These are phyloP conservation scores for Kluyveromyces lactis DNA, from an alignment of 805 yeast species.

Conservation along the genomic window DNA sequence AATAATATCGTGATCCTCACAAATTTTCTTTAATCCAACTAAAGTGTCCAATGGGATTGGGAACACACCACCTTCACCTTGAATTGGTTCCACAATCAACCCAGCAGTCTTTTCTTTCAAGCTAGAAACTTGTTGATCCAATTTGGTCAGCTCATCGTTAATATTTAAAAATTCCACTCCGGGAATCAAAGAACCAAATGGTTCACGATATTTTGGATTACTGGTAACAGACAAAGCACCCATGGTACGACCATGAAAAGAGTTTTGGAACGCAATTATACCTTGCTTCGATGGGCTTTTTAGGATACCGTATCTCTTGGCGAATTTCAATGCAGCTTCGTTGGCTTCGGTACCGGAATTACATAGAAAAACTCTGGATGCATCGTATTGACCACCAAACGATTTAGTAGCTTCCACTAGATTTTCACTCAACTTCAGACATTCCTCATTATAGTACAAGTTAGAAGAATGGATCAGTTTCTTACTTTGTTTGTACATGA, in stretches of 20 bases:
- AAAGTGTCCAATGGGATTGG: constrained; percentile 59
- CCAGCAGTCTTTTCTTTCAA: constrained; percentile 52
- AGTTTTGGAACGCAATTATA: constrained; percentile 75
- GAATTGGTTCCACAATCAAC: constrained; percentile 92
- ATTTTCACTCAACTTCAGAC: constrained; percentile 67
- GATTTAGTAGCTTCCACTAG: constrained; percentile 60
- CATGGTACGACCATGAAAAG: constrained; percentile 93
- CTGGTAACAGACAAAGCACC: constrained; percentile 91
- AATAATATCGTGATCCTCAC: constrained; percentile 60
- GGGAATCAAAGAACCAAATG: constrained; percentile 88
- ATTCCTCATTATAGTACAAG: constrained; percentile 74
- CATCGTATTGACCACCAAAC: constrained; percentile 74
- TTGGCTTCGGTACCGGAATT: constrained; percentile 77
- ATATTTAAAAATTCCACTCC: constrained; percentile 48
- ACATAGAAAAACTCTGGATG: constrained; percentile 62
- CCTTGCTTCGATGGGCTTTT: constrained; percentile 53
- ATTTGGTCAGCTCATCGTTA: constrained; percentile 27
- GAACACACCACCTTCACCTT: constrained; percentile 95
- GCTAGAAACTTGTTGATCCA: constrained; percentile 15
- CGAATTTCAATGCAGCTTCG: constrained; percentile 71
- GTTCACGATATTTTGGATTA: constrained; percentile 85
- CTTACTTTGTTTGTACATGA: constrained; percentile 62
- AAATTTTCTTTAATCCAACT: constrained; percentile 52
- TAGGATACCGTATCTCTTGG: constrained; percentile 69
- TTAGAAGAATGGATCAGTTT: constrained; percentile 80